Conservation (phyloP, 208 protist species). For the Trypanosomatidae sp. region DNA sequence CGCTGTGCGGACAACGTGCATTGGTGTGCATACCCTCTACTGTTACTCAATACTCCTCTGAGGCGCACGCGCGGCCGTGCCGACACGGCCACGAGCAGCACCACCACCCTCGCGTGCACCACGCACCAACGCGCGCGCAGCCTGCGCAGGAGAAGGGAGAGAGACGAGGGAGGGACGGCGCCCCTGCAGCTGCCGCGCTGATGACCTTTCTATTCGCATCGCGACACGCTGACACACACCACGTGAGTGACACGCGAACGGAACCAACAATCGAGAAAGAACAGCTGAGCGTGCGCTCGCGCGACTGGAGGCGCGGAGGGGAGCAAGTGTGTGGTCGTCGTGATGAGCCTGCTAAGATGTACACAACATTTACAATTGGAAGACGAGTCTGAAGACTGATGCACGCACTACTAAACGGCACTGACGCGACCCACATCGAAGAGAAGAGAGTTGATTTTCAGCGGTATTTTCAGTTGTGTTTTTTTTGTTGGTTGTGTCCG, state of each 20-base stretch:
- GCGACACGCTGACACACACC: constrained; percentile 32
- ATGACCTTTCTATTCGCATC: constrained; percentile 34
- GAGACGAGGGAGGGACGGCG: constrained; percentile 1
- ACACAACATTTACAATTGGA: constrained; percentile 30
- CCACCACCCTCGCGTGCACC: neutral
- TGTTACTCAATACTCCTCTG: constrained; percentile 20
- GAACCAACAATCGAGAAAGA: constrained; percentile 72
- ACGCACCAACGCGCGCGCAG: neutral
- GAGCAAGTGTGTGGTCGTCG: constrained; percentile 7
- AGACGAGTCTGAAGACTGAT: constrained; percentile 30
- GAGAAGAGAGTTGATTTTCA: constrained; percentile 15
- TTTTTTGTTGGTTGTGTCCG: constrained; percentile 17
- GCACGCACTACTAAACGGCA: constrained; percentile 20
- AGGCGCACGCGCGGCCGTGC: constrained; percentile 3
- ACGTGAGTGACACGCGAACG: constrained; percentile 57
- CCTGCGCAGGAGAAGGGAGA: neutral
- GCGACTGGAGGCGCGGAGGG: neutral
- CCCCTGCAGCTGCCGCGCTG: constrained; percentile 2
- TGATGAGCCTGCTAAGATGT: constrained; percentile 28
- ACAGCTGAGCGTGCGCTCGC: constrained; percentile 34
- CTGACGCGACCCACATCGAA: neutral
- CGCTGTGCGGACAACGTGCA: constrained; percentile 25
- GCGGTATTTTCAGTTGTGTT: constrained; percentile 12
- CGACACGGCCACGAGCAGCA: neutral
- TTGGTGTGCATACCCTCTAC: constrained; percentile 29